Evolutionary conservation across 2,329 filamentous ascomycete species (phyloP).

Genomic region (Talaromyces sp.): DNA sequence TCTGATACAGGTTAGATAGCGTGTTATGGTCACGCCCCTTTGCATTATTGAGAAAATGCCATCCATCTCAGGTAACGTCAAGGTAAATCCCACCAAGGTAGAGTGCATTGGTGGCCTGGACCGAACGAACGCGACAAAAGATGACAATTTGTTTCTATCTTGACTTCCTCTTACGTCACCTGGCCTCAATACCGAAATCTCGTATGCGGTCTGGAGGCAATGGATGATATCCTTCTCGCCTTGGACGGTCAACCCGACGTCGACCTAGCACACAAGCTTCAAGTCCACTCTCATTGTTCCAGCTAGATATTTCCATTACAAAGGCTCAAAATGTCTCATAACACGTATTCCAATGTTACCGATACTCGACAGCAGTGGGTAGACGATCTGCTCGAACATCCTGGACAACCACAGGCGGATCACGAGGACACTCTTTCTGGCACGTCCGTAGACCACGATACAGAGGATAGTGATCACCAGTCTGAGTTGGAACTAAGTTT

Average conservation of each 20-base stretch:
- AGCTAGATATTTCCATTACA: neutral
- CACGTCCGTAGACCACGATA: neutral
- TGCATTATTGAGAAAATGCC: neutral
- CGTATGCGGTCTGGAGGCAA: neutral
- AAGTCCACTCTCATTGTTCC: neutral
- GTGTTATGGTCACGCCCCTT: neutral
- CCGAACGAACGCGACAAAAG: neutral
- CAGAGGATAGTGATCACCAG: neutral
- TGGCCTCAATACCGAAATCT: neutral
- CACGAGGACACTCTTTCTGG: neutral
- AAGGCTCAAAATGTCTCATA: neutral
- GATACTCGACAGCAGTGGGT: neutral
- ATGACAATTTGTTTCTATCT: neutral
- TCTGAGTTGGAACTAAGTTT: neutral
- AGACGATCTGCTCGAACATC: neutral
- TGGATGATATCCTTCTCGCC: neutral
- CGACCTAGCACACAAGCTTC: neutral
- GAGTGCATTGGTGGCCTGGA: neutral
- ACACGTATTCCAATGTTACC: neutral
- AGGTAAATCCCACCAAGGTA: neutral
- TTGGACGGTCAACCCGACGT: neutral
- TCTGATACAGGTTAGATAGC: neutral
- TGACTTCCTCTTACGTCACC: neutral
- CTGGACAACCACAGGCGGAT: neutral
- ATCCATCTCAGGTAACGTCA: neutral